Conservation (phyloP, 106 monocot genomes). For the Acorus gramineus region DNA sequence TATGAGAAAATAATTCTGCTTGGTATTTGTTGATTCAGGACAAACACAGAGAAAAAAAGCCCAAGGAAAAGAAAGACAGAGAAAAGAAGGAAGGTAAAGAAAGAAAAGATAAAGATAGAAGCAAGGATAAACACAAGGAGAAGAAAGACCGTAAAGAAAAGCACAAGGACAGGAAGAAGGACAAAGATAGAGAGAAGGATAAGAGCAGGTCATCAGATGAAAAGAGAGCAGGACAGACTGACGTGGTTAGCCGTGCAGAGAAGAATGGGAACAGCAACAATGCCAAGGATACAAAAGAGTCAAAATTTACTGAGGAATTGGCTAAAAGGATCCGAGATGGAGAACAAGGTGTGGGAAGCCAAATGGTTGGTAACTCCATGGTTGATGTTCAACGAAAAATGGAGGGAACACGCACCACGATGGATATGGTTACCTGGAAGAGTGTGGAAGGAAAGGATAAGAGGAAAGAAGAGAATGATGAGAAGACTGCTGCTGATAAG, state of each 20-base stretch:
- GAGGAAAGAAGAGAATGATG: neutral
- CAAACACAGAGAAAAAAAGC: constrained; percentile 1
- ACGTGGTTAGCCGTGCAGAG: neutral
- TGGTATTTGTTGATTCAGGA: neutral
- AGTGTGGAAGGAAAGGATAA: neutral
- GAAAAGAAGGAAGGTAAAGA: constrained; percentile 5
- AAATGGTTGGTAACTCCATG: neutral
- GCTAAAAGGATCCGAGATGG: constrained; percentile 4
- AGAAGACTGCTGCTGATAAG: neutral
- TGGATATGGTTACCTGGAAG: neutral
- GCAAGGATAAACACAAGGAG: constrained; percentile 7
- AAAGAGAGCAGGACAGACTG: neutral
- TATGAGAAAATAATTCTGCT: neutral
- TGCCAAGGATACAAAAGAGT: neutral
- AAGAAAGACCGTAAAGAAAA: constrained; percentile 12
- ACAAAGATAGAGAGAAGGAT: constrained; percentile 2
- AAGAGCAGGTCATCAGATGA: neutral
- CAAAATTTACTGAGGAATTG: constrained; percentile 1
- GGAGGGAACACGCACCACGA: neutral
- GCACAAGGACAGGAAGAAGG: constrained; percentile 10
- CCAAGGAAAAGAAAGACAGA: constrained; percentile 1
- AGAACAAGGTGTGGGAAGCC: neutral
- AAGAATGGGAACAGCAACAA: neutral
- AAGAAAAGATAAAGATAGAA: constrained; percentile 7
- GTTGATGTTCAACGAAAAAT: neutral